Base-by-base conservation (phyloP, 2,329 filamentous ascomycete genomes). In the Colletotrichum cordylinicola region DNA sequence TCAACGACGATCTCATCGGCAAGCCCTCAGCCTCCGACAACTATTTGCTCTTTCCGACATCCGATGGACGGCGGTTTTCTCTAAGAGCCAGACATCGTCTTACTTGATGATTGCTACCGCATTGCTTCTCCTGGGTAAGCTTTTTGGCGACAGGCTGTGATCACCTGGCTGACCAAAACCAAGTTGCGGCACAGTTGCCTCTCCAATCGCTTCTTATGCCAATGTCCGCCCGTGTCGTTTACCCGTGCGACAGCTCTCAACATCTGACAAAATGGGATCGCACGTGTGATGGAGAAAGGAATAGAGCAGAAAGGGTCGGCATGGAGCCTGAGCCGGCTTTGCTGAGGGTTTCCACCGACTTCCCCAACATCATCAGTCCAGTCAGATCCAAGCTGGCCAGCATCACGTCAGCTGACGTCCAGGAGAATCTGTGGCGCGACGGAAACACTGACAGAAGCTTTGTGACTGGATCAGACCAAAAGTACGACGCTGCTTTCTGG, bases 181-280 rank as follows among this genome's bases (percentile, higher is more conserved):
- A 61, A 70, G 74, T 64, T 60, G 74, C 65, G 18, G 56, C 67
- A 8, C 76, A 77, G 21, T 39, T 65, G 8, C 74, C 76, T 13
- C 74, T 77, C 6, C 76, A 76, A 24, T 62, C 70, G 18, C 48
- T 76, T 27, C 24, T 74, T 29, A 76, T 76, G 74, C 74, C 65
- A 18, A 39, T 61, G 24, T 69, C 74, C 29, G 27, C 43, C 12
- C 74, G 74, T 24, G 24, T 68, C 13, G 64, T 76, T 24, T 76
- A 76, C 24, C 56, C 74, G 9, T 76, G 74, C 29, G 70, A 69
- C 8, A 74, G 74, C 33, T 16, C 70, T 13, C 55, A 31, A n/a
- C 31, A 37, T 9, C 15, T 76, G 18, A 65, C 29, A 15, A 76
- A 76, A 31, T 76, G 74, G 74, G 74, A 76, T 64, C 43, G 33